Conservation (phyloP, 2,329 filamentous ascomycete genomes). For the Sclerotinia trifoliorum region DNA sequence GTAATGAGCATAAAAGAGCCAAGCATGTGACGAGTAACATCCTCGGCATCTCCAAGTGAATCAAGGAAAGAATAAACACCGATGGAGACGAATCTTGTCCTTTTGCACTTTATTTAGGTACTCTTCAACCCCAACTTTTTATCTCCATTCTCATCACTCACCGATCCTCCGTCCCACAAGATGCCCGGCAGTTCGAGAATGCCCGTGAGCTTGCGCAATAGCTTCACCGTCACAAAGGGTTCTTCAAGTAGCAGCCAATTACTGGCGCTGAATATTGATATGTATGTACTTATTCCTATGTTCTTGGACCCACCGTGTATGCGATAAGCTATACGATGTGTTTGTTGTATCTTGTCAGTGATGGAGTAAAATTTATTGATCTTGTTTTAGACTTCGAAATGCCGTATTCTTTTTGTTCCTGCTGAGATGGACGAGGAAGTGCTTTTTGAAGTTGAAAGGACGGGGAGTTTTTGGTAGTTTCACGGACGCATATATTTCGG, state of each 20-base stretch:
- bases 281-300: constrained; percentile 52
- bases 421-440: constrained; percentile 75
- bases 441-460: constrained; percentile 81
- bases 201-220: constrained; percentile 68
- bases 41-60: constrained; percentile 21
- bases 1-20: constrained; percentile 16
- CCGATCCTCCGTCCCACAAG: constrained; percentile 29
- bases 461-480: constrained; percentile 81
- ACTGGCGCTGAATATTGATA: constrained; percentile 62
- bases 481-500: constrained; percentile 68
- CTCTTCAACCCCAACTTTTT: background rate
- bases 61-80: constrained; percentile 18
- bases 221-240: constrained; percentile 60
- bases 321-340: constrained; percentile 18
- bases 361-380: background rate
- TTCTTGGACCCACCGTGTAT: constrained; percentile 9
- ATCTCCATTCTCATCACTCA: constrained; percentile 16
- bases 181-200: constrained; percentile 70
- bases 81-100: constrained; percentile 17
- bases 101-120: background rate
- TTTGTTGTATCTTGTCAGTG: constrained; percentile 7
- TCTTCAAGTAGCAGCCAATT: constrained; percentile 53
- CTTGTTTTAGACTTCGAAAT: constrained; percentile 68
- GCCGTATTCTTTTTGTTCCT: constrained; percentile 87
- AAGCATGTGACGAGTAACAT: constrained; percentile 22